Conservation (phyloP, 768 basidiomycete genomes). For the Termitomyces sp. region DNA sequence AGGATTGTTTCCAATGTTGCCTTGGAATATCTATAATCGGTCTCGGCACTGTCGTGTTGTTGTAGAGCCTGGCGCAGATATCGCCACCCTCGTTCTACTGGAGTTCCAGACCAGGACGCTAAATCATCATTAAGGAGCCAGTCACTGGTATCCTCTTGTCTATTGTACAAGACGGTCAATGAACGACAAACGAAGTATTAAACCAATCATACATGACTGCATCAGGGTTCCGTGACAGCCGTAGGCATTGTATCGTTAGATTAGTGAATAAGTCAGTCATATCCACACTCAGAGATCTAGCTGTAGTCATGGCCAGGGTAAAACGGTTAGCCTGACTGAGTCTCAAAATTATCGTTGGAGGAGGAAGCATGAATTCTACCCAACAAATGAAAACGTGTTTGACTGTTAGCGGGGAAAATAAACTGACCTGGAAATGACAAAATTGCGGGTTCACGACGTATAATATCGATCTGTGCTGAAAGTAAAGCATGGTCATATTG, state of each 20-base stretch:
- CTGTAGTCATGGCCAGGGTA: constrained; percentile 73
- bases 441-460: constrained; percentile 58
- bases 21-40: constrained; percentile 73
- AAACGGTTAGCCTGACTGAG: constrained; percentile 77
- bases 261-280: constrained; percentile 83
- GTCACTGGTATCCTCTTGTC: constrained; percentile 65
- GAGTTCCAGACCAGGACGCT: constrained; percentile 78
- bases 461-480: constrained; percentile 71
- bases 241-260: constrained; percentile 74
- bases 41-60: constrained; percentile 67
- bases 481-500: constrained; percentile 74
- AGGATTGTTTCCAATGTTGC: constrained; percentile 74
- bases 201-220: constrained; percentile 44
- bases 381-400: not conserved
- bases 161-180: constrained; percentile 24
- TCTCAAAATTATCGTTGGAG: constrained; percentile 65
- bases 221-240: constrained; percentile 61
- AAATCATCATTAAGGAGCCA: constrained; percentile 85
- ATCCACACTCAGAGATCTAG: constrained; percentile 71
- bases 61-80: constrained; percentile 79
- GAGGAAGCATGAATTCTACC: constrained; percentile 49
- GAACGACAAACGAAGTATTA: constrained; percentile 3
- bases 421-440: constrained; percentile 61
- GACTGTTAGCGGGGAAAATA: not conserved
- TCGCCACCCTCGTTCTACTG: constrained; percentile 79